Conservation (phyloP, 2,329 filamentous ascomycete species). For the Sclerotinia sclerotiorum region DNA sequence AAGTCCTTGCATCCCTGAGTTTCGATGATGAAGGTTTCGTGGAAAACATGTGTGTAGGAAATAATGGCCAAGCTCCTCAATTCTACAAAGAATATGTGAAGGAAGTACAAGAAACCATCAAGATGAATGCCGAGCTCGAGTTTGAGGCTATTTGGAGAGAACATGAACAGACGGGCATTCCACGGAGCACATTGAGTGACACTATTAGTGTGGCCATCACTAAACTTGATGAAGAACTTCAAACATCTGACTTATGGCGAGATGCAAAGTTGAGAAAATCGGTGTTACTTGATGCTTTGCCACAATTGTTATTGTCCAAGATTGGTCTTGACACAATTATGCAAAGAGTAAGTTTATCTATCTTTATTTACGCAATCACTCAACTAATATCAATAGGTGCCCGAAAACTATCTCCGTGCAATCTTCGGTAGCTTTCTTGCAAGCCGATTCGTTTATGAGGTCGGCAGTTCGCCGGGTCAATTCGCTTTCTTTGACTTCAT, state of each 20-base stretch:
- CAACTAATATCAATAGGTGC: slow-evolving; percentile 54
- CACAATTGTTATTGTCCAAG: slow-evolving; percentile 79
- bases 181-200: slow-evolving; percentile 87
- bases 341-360: slow-evolving; percentile 58
- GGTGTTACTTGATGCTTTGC: slow-evolving; percentile 82
- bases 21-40: slow-evolving; percentile 89
- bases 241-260: slow-evolving; percentile 88
- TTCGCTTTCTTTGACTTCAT: slow-evolving; percentile 96
- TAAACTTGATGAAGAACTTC: slow-evolving; percentile 93
- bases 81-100: slow-evolving; percentile 96
- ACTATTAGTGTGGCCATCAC: slow-evolving; percentile 90
- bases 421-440: slow-evolving; percentile 97
- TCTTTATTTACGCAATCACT: neutral
- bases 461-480: slow-evolving; percentile 87
- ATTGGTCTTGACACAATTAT: slow-evolving; percentile 89
- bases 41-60: slow-evolving; percentile 88
- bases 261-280: slow-evolving; percentile 74
- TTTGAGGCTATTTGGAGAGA: slow-evolving; percentile 99
- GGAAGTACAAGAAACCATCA: slow-evolving; percentile 86
- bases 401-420: slow-evolving; percentile 85
- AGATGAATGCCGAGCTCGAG: slow-evolving; percentile 86
- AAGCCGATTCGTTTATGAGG: slow-evolving; percentile 93
- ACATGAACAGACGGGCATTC: slow-evolving; percentile 74
- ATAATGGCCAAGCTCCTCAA: slow-evolving; percentile 71
- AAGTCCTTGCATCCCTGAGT: slow-evolving; percentile 89